Base-by-base conservation (phyloP, 306 rosid species). In the Chamaecrista fasciculata region DNA sequence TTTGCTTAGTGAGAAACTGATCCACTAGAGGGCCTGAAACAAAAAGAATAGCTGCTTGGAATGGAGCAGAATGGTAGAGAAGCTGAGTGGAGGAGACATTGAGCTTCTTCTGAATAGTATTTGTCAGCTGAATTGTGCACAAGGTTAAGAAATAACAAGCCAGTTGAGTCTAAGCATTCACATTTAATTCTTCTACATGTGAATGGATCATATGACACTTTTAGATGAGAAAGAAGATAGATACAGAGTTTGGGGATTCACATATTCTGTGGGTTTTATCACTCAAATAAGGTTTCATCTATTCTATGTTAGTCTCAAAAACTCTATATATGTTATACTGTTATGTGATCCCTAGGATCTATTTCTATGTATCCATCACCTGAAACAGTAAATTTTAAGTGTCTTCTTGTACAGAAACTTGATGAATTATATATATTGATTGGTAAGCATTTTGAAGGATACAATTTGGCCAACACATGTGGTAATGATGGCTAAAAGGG, bases 391-490 rank as follows among this genome's bases (percentile, higher is more conserved):
- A 28, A 28, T 28, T 28, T 28, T 28, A 2, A 28, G 2, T 28
- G 33, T 2, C 33, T 28, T 4, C 33, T 28, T 28, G 33, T 4
- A 28, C 4, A 28, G 2, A 28, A 2, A 28, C 33, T 4, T 28
- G 33, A 4, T 28, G 4, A 4, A 28, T 28, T 28, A 28, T 2
- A 28, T 2, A 28, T 2, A 28, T 11, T 24, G 11, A 23, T 1
- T 56, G 0, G 25, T 16, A 18, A 48, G 53, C 25, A 7, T 8
- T 48, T 10, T 50, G 16, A 76, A 86, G 92, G 90, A 81, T 94
- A 94, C 99, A 79, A 94, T 94, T 88, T 94, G 99, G 47, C 97
- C 97, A 69, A 87, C 86, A 24, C 99, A 94, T 48, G 99, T 94
- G 3, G 99, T 94, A 15, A 81, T 66, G 81, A 94, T 94, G 50